These are phyloP conservation scores for Lachancea fermentati DNA, from an alignment of 805 yeast species.

Conservation along the genomic window DNA sequence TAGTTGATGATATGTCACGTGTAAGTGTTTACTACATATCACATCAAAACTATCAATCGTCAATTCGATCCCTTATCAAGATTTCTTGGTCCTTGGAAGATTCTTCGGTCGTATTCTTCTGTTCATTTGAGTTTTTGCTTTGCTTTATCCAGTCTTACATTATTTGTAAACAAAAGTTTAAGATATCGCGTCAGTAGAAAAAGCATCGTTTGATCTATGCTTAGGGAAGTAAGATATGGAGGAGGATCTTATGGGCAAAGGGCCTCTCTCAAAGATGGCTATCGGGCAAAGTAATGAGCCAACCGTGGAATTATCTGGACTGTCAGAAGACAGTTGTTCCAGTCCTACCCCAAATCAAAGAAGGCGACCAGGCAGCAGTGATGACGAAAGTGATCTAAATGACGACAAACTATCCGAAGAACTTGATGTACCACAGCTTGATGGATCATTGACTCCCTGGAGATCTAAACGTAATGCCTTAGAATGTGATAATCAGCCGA, in stretches of 20 bases:
- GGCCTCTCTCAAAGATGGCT: neutral
- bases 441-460: constrained; percentile 36
- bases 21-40: no score
- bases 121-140: no score
- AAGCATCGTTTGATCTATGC: neutral
- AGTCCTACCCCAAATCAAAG: neutral
- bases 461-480: constrained; percentile 10
- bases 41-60: neutral
- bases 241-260: neutral
- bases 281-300: neutral
- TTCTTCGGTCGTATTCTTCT: no score
- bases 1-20: neutral
- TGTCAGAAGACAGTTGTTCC: neutral
- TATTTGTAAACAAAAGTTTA: neutral
- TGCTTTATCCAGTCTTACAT: no score
- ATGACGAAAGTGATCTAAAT: constrained; percentile 14
- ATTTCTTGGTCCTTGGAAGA: neutral
- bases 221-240: neutral
- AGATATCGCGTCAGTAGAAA: neutral
- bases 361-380: constrained; percentile 1
- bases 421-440: constrained; percentile 30
- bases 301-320: neutral
- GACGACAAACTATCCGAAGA: constrained; percentile 6
- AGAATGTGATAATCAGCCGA: neutral
- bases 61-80: no score